Evolutionary conservation across 1,284 basidiomycete genomes (phyloP).

Genomic region (Microstroma glucosiphilum): DNA sequence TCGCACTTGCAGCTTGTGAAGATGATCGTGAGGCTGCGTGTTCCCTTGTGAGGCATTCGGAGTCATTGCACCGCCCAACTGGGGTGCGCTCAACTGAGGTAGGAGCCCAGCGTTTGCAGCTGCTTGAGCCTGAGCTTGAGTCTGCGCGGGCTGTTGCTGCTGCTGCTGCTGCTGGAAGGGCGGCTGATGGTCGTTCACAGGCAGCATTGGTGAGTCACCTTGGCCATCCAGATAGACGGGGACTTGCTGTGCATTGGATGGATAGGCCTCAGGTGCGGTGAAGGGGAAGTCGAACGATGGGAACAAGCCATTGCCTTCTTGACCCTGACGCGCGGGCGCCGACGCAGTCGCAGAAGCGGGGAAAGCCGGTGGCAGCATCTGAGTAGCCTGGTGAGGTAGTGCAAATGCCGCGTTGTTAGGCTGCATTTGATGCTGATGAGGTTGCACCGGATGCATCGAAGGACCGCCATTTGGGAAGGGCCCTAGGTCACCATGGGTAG

Average conservation of each 20-base stretch:
- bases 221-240: background rate
- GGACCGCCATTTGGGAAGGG: no score
- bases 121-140: background rate
- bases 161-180: background rate
- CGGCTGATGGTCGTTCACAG: background rate
- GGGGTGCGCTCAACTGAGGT: background rate
- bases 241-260: background rate
- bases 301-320: background rate
- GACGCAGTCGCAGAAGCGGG: background rate
- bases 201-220: constrained; percentile 1
- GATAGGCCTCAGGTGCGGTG: background rate
- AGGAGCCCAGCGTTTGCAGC: background rate
- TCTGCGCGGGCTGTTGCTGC: background rate
- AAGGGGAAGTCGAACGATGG: background rate
- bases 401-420: background rate
- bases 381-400: background rate
- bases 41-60: background rate
- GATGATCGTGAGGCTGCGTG: constrained; percentile 3
- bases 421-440: no score
- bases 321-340: background rate
- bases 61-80: background rate
- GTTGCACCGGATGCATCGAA: no score
- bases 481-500: no score
- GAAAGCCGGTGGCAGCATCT: background rate
- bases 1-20: constrained; percentile 1